These are phyloP conservation scores for Ulota crispa DNA, from an alignment of 225 moss, liverwort and hornwort species.

Conservation along the genomic window DNA sequence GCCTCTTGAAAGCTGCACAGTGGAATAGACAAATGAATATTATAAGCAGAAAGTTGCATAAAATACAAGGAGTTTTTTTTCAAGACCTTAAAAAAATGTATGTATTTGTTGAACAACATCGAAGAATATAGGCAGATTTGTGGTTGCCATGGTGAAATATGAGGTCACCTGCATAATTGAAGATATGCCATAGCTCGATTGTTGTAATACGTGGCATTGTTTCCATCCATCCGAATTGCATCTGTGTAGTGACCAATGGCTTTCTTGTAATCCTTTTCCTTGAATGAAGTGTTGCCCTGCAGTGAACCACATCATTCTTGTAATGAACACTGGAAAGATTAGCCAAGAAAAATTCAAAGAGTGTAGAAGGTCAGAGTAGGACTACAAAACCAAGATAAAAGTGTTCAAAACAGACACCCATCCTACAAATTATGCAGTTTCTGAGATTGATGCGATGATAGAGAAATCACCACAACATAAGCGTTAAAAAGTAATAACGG, in stretches of 20 bases:
- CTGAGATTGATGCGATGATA: background rate
- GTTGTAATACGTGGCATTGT: slow-evolving; percentile 85
- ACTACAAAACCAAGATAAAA: background rate
- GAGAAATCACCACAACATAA: background rate
- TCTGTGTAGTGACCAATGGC: slow-evolving; percentile 85
- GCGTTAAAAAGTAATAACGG: background rate
- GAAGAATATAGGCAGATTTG: background rate
- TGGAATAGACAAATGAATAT: background rate
- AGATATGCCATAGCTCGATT: slow-evolving; percentile 95
- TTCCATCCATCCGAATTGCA: slow-evolving; percentile 83
- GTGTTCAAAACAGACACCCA: background rate
- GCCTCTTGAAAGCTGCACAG: slow-evolving; percentile 83
- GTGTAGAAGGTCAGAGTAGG: background rate
- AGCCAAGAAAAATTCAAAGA: background rate
- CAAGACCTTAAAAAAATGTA: background rate
- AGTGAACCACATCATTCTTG: slow-evolving; percentile 11
- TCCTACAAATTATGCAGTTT: background rate
- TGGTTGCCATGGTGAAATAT: background rate
- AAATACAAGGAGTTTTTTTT: background rate
- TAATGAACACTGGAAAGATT: background rate
- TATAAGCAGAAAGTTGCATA: background rate
- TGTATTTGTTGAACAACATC: background rate
- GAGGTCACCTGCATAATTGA: slow-evolving; percentile 77
- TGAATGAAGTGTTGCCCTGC: slow-evolving; percentile 90
- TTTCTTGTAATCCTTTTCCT: slow-evolving; percentile 79